These are phyloP conservation scores for Podospora anserina DNA, from an alignment of 495 filamentous ascomycete genomes.

Conservation along the genomic window DNA sequence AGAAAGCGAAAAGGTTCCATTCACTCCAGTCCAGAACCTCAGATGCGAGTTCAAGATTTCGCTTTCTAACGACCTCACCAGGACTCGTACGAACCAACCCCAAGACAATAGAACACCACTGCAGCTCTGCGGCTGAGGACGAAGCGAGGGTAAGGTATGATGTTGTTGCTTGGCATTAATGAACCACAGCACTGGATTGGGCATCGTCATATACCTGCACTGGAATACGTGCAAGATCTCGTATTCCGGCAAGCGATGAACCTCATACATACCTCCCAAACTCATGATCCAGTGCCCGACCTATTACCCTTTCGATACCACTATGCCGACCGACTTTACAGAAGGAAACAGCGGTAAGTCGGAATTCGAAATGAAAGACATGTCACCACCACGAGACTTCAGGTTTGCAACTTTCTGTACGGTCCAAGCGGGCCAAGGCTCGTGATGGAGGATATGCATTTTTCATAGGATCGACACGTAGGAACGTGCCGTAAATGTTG, in stretches of 20 bases:
- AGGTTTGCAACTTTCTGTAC: neutral
- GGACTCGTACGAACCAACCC: neutral
- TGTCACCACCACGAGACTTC: neutral
- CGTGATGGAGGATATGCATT: neutral
- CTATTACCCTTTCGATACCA: neutral
- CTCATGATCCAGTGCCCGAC: neutral
- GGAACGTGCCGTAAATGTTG: neutral
- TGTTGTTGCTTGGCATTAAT: neutral
- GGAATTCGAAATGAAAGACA: neutral
- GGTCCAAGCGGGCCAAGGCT: neutral
- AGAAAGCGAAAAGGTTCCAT: neutral
- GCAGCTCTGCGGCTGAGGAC: neutral
- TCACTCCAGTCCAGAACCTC: neutral
- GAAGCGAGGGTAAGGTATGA: neutral
- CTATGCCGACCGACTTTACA: neutral
- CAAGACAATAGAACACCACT: neutral
- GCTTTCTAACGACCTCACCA: neutral
- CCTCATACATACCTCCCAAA: neutral
- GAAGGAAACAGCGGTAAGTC: neutral
- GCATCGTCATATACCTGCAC: neutral
- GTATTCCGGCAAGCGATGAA: neutral
- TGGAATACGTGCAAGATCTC: neutral
- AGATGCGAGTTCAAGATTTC: neutral
- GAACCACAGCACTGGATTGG: neutral
- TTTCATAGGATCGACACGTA: neutral